Base-by-base conservation (phyloP, 2,329 filamentous ascomycete genomes). In the Pyrenophora teres region DNA sequence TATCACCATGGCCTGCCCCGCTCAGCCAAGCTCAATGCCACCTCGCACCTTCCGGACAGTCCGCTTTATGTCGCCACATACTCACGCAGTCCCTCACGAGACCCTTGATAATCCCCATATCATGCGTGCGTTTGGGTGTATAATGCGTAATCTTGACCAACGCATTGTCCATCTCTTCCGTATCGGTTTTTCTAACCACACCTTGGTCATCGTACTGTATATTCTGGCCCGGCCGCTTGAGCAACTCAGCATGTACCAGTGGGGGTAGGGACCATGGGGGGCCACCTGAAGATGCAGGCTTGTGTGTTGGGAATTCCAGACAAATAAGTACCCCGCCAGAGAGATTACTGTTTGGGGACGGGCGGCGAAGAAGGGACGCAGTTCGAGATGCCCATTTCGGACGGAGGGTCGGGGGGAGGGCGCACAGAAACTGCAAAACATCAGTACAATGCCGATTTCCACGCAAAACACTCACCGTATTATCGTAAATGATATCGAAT, bases 251-350 rank as follows among this genome's bases (percentile, higher is more conserved):
- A 71, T 95, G 94, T 23, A 89, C 82, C 54, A 85, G 81, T 0
- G 88, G 81, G 10, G 84, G 82, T 35, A 90, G 74, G 6, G 86
- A 84, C 80, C 84, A 92, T 1, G 91, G 90, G 10, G 91, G 90
- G 0, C 91, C 90, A 8, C 80, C 80, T 8, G 81, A 78, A 9
- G 78, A 78, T 8, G 87, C 81, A 36, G 84, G 80, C 70, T 92
- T 94, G 55, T 83, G 81, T 1, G 87, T 85, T 8, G 91, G 91
- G 70, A 88, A 95, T 70, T 96, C 90, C 55, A 96, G 81, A 73
- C 84, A 87, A 41, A 87, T 77, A 46, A 87, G 75, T 41, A 77
- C 74, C 5, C 83, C 83, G 3, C 70, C 71, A 1, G 49, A 41
- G 19, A 27, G 37, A 12, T 7, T 18, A 9, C 16, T 37, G 15